Base-by-base conservation (phyloP, 371 early-diverging fungal species). In the Dichotomocladium elegans region DNA sequence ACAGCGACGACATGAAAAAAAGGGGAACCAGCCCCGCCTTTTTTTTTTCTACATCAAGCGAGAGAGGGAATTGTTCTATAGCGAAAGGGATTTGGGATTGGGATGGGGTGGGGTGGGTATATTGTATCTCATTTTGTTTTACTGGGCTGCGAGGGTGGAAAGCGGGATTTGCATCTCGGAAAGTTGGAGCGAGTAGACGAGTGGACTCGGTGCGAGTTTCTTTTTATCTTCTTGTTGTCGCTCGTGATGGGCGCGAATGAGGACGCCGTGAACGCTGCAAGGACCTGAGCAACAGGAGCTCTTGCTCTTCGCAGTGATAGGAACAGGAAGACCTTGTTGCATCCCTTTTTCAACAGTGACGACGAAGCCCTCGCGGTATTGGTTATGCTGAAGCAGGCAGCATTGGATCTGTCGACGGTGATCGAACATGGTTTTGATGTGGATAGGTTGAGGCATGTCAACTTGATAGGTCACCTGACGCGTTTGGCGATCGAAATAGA, bases 351-450 rank as follows among this genome's bases (percentile, higher is more conserved):
- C 66, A 12, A 76, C 56, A 9, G 64, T 65, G 41, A 76, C 61
- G 15, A 58, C 46, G 54, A 76, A 66, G 9, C 55, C 61, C 27
- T 68, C 67, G 41, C 51, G 53, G 28, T 57, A 51, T 41, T 57
- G 44, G 22, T 53, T 49, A 33, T 60, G 51, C 19, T 58, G 57
- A 22, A 70, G 40, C 15, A 76, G 24, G 8, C 68, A 61, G 35
- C 72, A 72, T 22, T 76, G 72, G 17, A 76, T 64, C 26, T 68
- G 63, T 40, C 73, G 58, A 31, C 58, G 46, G 45, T 75, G 77
- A 26, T 76, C 77, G 53, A 62, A 76, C 70, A 72, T 72, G 33
- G 73, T 60, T 15, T 68, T 67, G 31, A 76, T 68, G 21, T 63
- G 51, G 19, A 76, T 53, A 29, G 77, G 77, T 40, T 70, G 58